Evolutionary conservation across 1,139 yeast species (phyloP), one percentile per base, ranked within the genome.

Genomic region (Taphrina populina): DNA sequence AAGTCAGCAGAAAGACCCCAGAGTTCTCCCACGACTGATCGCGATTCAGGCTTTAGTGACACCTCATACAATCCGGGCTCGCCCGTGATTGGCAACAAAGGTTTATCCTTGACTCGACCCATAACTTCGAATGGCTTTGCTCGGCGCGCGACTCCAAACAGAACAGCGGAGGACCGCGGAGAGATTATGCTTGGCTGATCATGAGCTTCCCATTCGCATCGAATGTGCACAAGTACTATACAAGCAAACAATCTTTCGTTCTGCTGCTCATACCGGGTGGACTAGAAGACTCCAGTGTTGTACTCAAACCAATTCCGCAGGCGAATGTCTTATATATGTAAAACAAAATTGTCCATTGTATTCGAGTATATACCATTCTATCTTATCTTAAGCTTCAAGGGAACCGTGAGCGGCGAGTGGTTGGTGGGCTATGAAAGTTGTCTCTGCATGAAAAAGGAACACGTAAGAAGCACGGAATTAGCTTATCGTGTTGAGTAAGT

Each of bases 401-500:
- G n/a, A n/a, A n/a, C n/a, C n/a, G n/a, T n/a, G n/a, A n/a, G n/a
- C n/a, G n/a, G n/a, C n/a, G n/a, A n/a, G n/a, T n/a, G n/a, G n/a
- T n/a, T n/a, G n/a, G n/a, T n/a, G n/a, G n/a, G n/a, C n/a, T n/a
- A n/a, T n/a, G n/a, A n/a, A 33, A 33, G 7, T 11, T 41, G 46
- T 43, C 47, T 43, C 47, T 43, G 47, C 47, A 43, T 43, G 47
- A 30, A 29, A 43, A 43, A 43, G 47, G 47, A 43, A 43, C 47
- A 19, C 47, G 47, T 43, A 43, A 30, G 23, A 43, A 37, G 37
- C 29, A 17, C 4, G 34, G 24, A 6, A 24, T 24, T 15, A n/a
- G 47, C 47, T 43, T 19, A 20, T 43, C 47, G 47, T 4, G 54
- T 41, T 49, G 54, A 49, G 54, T 49, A 49, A 49, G 54, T 32